These are phyloP conservation scores for Eragrostis curvula DNA, from an alignment of 176 grass and related monocot genomes.

Conservation along the genomic window DNA sequence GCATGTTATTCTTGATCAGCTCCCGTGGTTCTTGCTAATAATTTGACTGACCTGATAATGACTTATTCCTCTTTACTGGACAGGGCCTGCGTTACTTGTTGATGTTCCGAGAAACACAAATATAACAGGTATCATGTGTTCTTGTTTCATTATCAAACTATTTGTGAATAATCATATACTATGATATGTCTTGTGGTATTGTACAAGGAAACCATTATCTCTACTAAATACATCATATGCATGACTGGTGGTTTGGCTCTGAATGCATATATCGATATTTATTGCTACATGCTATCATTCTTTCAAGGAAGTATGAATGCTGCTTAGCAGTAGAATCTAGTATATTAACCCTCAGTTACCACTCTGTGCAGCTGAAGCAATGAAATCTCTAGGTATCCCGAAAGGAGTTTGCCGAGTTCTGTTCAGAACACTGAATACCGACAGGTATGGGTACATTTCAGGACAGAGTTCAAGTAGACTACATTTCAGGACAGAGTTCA, in stretches of 20 bases:
- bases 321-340: neutral
- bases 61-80: constrained; percentile 20
- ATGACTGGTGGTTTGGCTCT: neutral
- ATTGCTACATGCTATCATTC: neutral
- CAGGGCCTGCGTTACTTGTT: constrained; percentile 87
- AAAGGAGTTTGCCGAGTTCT: constrained; percentile 78
- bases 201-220: neutral
- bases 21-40: neutral
- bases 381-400: constrained; percentile 69
- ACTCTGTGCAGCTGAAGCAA: constrained; percentile 61
- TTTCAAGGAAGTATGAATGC: neutral
- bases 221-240: neutral
- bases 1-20: neutral
- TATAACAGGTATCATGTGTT: constrained; percentile 75
- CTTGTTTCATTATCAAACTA: constrained; percentile 11
- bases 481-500: neutral
- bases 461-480: neutral
- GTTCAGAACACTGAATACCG: constrained; percentile 86
- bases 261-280: neutral
- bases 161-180: neutral
- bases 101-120: constrained; percentile 89
- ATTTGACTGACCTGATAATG: constrained; percentile 29
- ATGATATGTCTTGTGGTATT: neutral
- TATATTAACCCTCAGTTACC: neutral
- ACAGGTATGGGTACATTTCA: constrained; percentile 45